A percentile compares a stretch with the other conserved stretches of the same genome.
These are phyloP conservation scores for Zygoascus flipseniorum DNA, from an alignment of 805 yeast genomes.

Conservation along the genomic window DNA sequence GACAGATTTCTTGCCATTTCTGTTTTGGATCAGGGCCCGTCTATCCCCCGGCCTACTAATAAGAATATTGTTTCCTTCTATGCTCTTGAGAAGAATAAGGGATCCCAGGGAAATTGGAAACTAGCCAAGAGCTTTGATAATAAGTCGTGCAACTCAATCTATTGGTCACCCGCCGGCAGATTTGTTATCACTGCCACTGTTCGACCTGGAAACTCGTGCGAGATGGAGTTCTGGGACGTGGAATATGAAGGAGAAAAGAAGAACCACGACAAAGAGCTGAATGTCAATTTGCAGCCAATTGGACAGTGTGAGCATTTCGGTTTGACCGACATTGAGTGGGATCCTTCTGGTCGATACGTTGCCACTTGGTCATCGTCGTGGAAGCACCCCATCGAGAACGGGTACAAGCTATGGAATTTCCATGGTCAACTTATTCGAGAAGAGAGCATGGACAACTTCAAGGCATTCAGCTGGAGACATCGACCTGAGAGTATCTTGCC, in stretches of 20 bases:
- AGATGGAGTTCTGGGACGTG: conserved; percentile 77
- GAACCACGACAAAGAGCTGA: conserved; percentile 40
- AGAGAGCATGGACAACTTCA: conserved; percentile 73
- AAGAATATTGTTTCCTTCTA: conserved; percentile 66
- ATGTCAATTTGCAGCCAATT: conserved; percentile 53
- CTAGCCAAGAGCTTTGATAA: conserved; percentile 48
- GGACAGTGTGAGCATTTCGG: conserved; percentile 62
- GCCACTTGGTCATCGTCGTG: conserved; percentile 83
- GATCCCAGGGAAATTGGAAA: conserved; percentile 49
- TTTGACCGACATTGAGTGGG: conserved; percentile 84
- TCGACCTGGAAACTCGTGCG: conserved; percentile 41
- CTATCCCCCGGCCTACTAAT: conserved; percentile 17
- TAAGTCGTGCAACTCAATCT: conserved; percentile 61
- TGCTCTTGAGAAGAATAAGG: conserved; percentile 61
- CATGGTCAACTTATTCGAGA: conserved; percentile 71
- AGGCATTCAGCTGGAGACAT: conserved; percentile 94
- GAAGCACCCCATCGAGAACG: conserved; percentile 81
- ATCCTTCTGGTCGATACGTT: conserved; percentile 87
- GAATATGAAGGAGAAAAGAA: conserved; percentile 67
- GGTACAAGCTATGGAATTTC: conserved; percentile 79
- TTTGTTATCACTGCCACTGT: conserved; percentile 51
- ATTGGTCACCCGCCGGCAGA: conserved; percentile 92
- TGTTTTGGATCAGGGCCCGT: conserved; percentile 31
- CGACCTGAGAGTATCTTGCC: conserved; percentile 76
- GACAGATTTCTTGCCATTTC: conserved; percentile 80